Conservation (phyloP, 1,284 basidiomycete genomes). For the Ceratobasidium sp. region DNA sequence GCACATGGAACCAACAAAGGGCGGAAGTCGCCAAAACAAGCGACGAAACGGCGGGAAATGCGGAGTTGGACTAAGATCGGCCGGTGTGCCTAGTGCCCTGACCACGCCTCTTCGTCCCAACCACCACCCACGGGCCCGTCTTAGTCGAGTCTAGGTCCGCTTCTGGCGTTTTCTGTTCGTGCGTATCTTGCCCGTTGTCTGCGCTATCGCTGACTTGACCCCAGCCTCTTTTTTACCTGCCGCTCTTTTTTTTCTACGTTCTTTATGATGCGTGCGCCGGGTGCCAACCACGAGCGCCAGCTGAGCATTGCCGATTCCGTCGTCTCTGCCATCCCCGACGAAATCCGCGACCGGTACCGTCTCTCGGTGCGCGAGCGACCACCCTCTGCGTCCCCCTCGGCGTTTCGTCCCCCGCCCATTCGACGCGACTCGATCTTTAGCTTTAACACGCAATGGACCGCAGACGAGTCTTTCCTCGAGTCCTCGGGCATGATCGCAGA, state of each 20-base stretch:
- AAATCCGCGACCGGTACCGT: conserved; percentile 29
- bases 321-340: conserved; percentile 26
- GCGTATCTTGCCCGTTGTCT: conserved; percentile 7
- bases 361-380: conserved; percentile 9
- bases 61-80: conserved; percentile 1
- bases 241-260: background rate
- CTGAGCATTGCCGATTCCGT: conserved; percentile 36
- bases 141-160: background rate
- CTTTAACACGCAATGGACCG: conserved; percentile 36
- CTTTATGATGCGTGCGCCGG: conserved; percentile 15
- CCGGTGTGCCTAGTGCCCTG: conserved; percentile 4
- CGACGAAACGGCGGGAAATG: background rate
- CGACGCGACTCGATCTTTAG: conserved; percentile 42
- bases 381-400: background rate
- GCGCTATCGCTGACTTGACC: background rate
- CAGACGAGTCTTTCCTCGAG: conserved; percentile 27
- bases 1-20: background rate
- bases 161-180: conserved; percentile 10
- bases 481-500: conserved; percentile 23
- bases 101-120: background rate
- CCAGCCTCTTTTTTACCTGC: background rate
- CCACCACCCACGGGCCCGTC: background rate
- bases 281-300: conserved; percentile 27
- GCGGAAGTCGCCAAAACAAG: background rate
- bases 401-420: conserved; percentile 6